Evolutionary conservation across 2,329 filamentous ascomycete species (phyloP).

Genomic region (Sclerotiophoma versabilis): DNA sequence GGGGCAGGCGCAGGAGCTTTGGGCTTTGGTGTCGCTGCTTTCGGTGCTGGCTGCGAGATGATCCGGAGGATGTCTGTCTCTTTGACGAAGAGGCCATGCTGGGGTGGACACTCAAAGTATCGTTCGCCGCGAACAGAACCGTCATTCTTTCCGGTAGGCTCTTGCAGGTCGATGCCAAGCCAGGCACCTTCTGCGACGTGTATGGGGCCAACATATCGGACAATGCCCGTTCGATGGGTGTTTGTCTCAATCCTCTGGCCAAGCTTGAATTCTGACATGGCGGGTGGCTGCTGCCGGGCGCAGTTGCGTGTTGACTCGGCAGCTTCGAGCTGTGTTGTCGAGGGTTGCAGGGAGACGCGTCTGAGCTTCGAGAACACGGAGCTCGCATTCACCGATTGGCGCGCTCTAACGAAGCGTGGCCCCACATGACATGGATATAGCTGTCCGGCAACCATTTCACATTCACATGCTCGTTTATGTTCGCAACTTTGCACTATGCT

Average conservation of each 20-base stretch:
- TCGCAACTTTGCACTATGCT: neutral
- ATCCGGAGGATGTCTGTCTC: constrained; percentile 69
- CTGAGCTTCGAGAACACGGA: constrained; percentile 15
- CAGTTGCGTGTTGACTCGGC: constrained; percentile 18
- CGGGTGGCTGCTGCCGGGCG: constrained; percentile 13
- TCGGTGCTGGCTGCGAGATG: constrained; percentile 55
- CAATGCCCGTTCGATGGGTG: constrained; percentile 76
- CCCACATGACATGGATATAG: neutral
- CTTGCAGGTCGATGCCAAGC: constrained; percentile 88
- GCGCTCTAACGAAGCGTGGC: neutral
- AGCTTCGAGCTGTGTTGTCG: constrained; percentile 16
- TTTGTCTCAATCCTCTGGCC: constrained; percentile 81
- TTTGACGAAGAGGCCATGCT: constrained; percentile 86
- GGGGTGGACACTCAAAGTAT: constrained; percentile 80
- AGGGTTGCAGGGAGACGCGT: constrained; percentile 13
- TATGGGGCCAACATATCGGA: constrained; percentile 83
- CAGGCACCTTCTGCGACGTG: constrained; percentile 85
- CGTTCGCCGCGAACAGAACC: constrained; percentile 85
- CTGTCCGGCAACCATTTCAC: neutral
- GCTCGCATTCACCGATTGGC: constrained; percentile 11
- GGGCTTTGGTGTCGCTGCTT: constrained; percentile 20
- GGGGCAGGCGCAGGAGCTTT: constrained; percentile 23
- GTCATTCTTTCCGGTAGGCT: constrained; percentile 88
- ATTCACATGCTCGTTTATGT: neutral
- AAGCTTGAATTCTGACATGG: constrained; percentile 40